Conservation (phyloP, 2,329 filamentous ascomycete species). For the Kalmusia sp. region DNA sequence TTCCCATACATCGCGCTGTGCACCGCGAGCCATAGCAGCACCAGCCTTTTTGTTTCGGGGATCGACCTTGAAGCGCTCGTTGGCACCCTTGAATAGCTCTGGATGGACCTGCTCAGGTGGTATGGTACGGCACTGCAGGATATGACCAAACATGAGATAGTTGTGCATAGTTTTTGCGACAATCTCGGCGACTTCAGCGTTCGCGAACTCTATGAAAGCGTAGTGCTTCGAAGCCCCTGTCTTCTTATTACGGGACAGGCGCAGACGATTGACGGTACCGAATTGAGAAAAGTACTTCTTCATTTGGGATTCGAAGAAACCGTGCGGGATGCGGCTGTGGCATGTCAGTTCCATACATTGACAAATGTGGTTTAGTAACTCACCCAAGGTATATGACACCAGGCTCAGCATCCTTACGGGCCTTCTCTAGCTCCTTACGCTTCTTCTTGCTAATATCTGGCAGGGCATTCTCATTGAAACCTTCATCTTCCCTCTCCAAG, state of each 20-base stretch:
- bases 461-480: conserved; percentile 48
- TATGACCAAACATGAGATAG: conserved; percentile 93
- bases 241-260: conserved; percentile 88
- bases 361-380: no score
- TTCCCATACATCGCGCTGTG: conserved; percentile 78
- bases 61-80: conserved; percentile 85
- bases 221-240: conserved; percentile 93
- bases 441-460: conserved; percentile 34
- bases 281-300: conserved; percentile 93
- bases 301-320: conserved; percentile 98
- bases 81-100: conserved; percentile 87
- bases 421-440: conserved; percentile 56
- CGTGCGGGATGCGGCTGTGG: conserved; percentile 79
- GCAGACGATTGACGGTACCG: conserved; percentile 77
- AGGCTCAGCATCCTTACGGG: conserved; percentile 62
- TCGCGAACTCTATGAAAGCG: conserved; percentile 89
- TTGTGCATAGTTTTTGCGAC: conserved; percentile 97
- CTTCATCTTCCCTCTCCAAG: conserved; percentile 45
- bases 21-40: conserved; percentile 73
- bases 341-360: conserved; percentile 13
- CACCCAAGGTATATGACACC: conserved; percentile 87
- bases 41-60: conserved; percentile 89
- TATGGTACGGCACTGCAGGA: conserved; percentile 85
- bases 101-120: conserved; percentile 79
- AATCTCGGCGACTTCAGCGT: conserved; percentile 82